Evolutionary conservation across 148 eudicot species (phyloP).

Genomic region (Nyssa sinensis): DNA sequence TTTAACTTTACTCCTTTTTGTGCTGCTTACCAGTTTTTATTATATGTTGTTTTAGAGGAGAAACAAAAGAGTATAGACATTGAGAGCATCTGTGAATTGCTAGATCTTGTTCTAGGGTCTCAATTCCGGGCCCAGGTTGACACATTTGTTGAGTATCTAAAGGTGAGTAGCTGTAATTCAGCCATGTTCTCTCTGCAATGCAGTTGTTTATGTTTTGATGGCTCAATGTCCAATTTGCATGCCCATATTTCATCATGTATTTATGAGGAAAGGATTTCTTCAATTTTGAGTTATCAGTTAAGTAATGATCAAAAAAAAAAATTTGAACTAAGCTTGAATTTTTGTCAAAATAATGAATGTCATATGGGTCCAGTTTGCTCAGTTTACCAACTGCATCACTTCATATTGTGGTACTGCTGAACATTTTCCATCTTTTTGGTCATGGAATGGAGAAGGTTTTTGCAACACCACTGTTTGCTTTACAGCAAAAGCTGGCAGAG

Average conservation of each 20-base stretch:
- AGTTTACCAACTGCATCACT: background rate
- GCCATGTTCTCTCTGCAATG: background rate
- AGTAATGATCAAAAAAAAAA: too few relatives aligned
- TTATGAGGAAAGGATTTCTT: background rate
- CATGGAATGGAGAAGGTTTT: background rate
- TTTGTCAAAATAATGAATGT: too few relatives aligned
- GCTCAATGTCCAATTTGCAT: background rate
- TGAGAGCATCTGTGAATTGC: slow-evolving; percentile 80
- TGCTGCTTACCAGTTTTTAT: slow-evolving; percentile 12
- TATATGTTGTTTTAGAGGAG: slow-evolving; percentile 56
- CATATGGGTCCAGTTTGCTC: too few relatives aligned
- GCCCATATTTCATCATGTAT: background rate
- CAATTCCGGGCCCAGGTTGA: slow-evolving; percentile 76
- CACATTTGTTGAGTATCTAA: slow-evolving; percentile 61
- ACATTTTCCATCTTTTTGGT: background rate
- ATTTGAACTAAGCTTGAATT: too few relatives aligned
- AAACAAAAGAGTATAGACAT: slow-evolving; percentile 94
- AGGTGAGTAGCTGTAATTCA: slow-evolving; percentile 38
- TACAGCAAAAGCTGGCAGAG: background rate
- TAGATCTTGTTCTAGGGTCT: slow-evolving; percentile 83
- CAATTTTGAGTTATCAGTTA: too few relatives aligned
- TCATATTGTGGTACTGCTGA: background rate
- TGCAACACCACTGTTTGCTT: background rate
- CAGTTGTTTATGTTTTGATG: slow-evolving; percentile 5
- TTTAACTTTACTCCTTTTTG: background rate